Conservation (phyloP, 352 stramenopile species). For the Aphanomyces invadans region DNA sequence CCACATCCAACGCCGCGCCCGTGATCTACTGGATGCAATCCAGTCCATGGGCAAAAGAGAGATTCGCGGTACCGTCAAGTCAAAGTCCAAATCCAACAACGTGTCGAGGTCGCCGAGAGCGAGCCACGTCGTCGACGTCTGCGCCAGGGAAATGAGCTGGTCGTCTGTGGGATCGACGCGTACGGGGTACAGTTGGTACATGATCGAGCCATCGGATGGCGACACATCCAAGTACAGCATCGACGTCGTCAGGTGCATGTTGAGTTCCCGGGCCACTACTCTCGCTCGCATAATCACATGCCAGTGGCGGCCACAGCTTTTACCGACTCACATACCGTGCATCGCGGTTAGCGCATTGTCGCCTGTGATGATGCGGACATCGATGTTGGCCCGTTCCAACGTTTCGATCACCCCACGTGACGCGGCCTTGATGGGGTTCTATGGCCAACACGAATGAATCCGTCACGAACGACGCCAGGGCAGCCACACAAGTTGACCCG, state of each 20-base stretch:
- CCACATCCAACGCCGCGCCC: not conserved
- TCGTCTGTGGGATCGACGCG: not conserved
- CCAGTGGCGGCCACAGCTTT: not conserved
- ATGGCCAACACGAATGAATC: not conserved
- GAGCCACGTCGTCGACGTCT: slow-evolving; percentile 51
- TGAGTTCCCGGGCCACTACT: slow-evolving; percentile 48
- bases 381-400: slow-evolving; percentile 63
- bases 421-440: slow-evolving; percentile 86
- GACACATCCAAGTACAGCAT: slow-evolving; percentile 19
- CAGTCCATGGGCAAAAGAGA: not conserved
- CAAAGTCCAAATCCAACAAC: not conserved
- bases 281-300: not conserved
- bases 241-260: slow-evolving; percentile 42
- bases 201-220: not conserved
- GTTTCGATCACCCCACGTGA: slow-evolving; percentile 67
- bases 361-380: slow-evolving; percentile 84
- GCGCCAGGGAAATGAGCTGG: not conserved
- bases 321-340: slow-evolving; percentile 41
- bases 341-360: slow-evolving; percentile 77
- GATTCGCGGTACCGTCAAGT: not conserved
- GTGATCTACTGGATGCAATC: not conserved
- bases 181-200: slow-evolving; percentile 7
- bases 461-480: too few relatives aligned
- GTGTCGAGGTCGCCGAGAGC: not conserved
- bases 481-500: too few relatives aligned